Conservation (phyloP, 2,329 filamentous ascomycete species). For the Neofusicoccum ribis region DNA sequence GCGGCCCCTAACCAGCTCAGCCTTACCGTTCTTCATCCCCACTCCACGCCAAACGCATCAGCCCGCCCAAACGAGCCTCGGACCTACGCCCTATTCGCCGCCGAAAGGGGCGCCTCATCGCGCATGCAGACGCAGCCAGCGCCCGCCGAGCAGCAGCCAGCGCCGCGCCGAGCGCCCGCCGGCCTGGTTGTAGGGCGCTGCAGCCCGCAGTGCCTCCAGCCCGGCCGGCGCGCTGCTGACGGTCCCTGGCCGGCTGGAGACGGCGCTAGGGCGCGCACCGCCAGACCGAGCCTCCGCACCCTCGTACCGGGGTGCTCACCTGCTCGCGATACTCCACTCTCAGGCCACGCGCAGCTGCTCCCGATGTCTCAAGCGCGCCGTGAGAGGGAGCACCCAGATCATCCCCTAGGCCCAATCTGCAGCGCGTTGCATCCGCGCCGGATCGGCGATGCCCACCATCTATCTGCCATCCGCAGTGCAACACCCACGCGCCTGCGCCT, state of each 20-base stretch:
- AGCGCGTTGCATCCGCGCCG: conserved; percentile 3
- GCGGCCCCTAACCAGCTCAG: conserved; percentile 12
- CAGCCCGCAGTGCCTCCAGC: background rate
- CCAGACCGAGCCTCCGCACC: background rate
- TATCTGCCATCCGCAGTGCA: background rate
- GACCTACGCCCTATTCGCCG: conserved; percentile 8
- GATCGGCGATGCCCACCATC: conserved; percentile 8
- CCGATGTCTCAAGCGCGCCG: conserved; percentile 11
- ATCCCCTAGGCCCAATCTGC: conserved; percentile 12
- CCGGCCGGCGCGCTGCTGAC: background rate
- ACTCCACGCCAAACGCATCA: conserved; percentile 6
- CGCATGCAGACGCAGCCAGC: background rate
- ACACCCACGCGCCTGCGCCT: background rate
- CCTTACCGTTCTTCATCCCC: conserved; percentile 14
- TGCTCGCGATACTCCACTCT: conserved; percentile 13
- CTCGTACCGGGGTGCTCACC: background rate
- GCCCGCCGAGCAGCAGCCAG: background rate
- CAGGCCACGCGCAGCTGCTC: conserved; percentile 9
- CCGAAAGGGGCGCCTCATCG: conserved; percentile 15
- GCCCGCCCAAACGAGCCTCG: conserved; percentile 11
- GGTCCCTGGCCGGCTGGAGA: conserved; percentile 1
- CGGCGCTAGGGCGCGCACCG: background rate
- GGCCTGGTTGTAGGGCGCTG: conserved; percentile 5
- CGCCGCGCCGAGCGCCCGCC: conserved; percentile 3
- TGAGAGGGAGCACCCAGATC: background rate